Percentiles rank a stretch among this genome's conserved stretches.
Conservation (phyloP, 345 rosid species). For the Eucalyptus erythrocorys region DNA sequence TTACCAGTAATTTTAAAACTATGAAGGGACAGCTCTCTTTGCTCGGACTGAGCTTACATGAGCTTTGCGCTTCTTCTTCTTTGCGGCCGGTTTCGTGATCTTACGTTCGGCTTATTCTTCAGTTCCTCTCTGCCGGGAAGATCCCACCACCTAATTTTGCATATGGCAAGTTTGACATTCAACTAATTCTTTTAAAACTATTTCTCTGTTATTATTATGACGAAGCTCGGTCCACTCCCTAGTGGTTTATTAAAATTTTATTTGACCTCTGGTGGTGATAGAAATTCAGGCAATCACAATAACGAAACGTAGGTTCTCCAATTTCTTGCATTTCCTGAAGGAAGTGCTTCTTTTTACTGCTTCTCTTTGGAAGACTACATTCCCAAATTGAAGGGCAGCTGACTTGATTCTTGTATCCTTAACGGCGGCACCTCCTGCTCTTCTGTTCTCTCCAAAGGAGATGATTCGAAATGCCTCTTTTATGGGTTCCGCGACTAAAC, state of each 20-base stretch:
- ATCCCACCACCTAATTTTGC: background rate
- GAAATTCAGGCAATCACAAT: background rate
- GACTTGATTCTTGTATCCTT: conserved; percentile 21
- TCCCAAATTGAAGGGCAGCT: conserved; percentile 53
- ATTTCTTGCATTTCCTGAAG: background rate
- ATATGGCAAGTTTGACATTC: background rate
- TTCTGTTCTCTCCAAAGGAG: conserved; percentile 10
- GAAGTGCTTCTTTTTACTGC: conserved; percentile 18
- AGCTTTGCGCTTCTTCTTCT: background rate
- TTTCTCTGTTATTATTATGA: background rate
- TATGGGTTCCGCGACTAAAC: conserved; percentile 73
- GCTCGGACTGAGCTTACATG: background rate
- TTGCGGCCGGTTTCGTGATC: background rate
- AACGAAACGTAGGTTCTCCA: background rate
- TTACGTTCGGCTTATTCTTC: background rate
- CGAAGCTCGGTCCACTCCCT: background rate
- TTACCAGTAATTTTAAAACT: background rate
- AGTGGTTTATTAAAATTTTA: background rate
- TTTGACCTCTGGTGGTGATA: background rate
- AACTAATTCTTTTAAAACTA: background rate
- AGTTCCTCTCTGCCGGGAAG: background rate
- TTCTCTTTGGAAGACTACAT: conserved; percentile 47
- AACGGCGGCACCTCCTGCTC: background rate
- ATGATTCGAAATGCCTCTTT: conserved; percentile 62
- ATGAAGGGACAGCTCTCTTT: background rate